These are phyloP conservation scores for Dianthus caryophyllus DNA, from an alignment of 148 eudicot species.

Conservation along the genomic window DNA sequence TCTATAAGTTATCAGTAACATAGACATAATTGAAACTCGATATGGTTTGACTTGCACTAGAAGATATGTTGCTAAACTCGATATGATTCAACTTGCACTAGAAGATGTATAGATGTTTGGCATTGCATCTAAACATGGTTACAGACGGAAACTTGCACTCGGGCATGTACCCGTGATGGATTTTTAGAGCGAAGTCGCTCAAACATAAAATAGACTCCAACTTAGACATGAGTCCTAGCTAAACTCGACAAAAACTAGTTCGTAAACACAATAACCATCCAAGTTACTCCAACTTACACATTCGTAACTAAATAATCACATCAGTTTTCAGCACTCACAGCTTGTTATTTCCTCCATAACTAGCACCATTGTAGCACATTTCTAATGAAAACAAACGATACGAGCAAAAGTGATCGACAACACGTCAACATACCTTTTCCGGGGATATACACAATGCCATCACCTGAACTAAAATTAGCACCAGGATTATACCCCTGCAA, in stretches of 20 bases:
- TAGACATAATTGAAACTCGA: not conserved
- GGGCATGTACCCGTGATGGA: not conserved
- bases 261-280: not conserved
- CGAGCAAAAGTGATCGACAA: not conserved
- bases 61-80: not conserved
- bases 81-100: not conserved
- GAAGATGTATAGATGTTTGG: not conserved
- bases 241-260: not conserved
- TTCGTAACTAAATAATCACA: not conserved
- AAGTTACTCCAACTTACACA: not conserved
- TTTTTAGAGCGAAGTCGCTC: too few species aligned
- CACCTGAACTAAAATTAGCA: slow-evolving; percentile 45
- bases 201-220: not conserved
- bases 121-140: not conserved
- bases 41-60: not conserved
- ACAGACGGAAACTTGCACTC: not conserved
- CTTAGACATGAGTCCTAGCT: not conserved
- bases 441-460: slow-evolving; percentile 61
- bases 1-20: not conserved
- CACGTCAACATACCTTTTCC: slow-evolving; percentile 50
- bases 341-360: too few species aligned
- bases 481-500: slow-evolving; percentile 53
- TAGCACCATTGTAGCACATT: not conserved
- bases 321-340: too few species aligned
- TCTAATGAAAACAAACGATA: not conserved